Conservation (phyloP, 2,329 filamentous ascomycete genomes). For the Penicillium sp. region DNA sequence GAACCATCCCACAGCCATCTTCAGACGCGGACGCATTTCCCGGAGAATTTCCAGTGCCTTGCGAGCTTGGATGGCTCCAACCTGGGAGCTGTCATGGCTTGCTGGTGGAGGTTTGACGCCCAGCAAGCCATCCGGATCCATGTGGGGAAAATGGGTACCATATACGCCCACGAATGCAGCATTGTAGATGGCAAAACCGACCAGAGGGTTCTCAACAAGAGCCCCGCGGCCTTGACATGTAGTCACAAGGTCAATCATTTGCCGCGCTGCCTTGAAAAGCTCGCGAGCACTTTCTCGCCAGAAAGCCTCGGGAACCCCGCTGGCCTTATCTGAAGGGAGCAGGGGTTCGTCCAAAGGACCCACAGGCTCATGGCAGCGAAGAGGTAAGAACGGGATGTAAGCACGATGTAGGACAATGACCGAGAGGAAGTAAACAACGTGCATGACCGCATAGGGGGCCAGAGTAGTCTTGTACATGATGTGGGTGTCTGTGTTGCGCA, state of each 20-base stretch:
- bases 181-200: constrained; percentile 52
- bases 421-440: constrained; percentile 50
- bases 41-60: constrained; percentile 38
- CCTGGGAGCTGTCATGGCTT: constrained; percentile 24
- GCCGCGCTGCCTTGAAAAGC: constrained; percentile 49
- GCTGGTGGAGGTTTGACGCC: constrained; percentile 28
- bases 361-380: constrained; percentile 45
- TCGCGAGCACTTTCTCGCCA: constrained; percentile 49
- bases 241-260: constrained; percentile 49
- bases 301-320: constrained; percentile 43
- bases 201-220: constrained; percentile 51
- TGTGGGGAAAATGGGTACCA: constrained; percentile 50
- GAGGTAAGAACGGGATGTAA: constrained; percentile 51
- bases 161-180: constrained; percentile 50
- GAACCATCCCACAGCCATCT: constrained; percentile 41
- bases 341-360: constrained; percentile 50
- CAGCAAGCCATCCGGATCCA: constrained; percentile 50
- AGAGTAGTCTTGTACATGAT: constrained; percentile 48
- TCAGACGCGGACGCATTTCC: constrained; percentile 38
- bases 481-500: constrained; percentile 50
- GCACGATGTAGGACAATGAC: constrained; percentile 52
- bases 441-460: constrained; percentile 51
- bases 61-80: constrained; percentile 32
- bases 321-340: constrained; percentile 41
- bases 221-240: constrained; percentile 48